Evolutionary conservation across 2,329 filamentous ascomycete species (phyloP), one percentile per base, ranked within the genome.

Genomic region (Colletotrichum tropicale): DNA sequence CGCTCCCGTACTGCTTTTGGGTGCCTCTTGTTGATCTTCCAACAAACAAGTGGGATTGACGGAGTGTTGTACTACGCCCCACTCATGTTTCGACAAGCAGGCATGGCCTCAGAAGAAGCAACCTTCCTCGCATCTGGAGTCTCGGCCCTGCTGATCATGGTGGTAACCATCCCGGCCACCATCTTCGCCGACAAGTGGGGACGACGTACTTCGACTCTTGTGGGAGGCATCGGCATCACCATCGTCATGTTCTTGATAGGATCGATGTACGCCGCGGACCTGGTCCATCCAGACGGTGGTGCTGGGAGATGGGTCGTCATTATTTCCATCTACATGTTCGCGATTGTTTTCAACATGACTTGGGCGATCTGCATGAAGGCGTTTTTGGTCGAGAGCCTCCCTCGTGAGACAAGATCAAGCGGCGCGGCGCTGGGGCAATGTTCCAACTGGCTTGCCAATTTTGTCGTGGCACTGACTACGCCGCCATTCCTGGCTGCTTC

Each of bases 21-120:
- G 2, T 87, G 90, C 8, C 92, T 92, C 74, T 82, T 93, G 32
- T 87, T 93, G 85, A 88, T 30, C 3, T 18, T 24, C 6, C 88
- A 91, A 73, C 91, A 93, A 67, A 84, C 92, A 12, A 88, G 85
- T 28, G 91, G 91, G 0, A 92, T 93, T 55, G 91, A 93, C 55
- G 91, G 90, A 1, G 88, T 93, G 1, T 83, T 93, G 5, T 92
- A 91, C 77, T 93, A 93, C 73, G 90, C 91, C 0, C 92, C 92
- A 0, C 83, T 90, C 0, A 82, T 93, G 0, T 93, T 93, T 77
- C 84, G 87, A 32, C 89, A 92, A 71, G 90, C 92, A 0, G 92
- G 92, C 0, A 85, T 93, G 5, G 84, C 85, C 12, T 89, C 88
- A 2, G 85, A 88, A 10, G 85, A 87, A 72, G 87, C 88, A 2